Base-by-base conservation (phyloP, 73 alveolate genomes). In the Paramecium biaurelia region DNA sequence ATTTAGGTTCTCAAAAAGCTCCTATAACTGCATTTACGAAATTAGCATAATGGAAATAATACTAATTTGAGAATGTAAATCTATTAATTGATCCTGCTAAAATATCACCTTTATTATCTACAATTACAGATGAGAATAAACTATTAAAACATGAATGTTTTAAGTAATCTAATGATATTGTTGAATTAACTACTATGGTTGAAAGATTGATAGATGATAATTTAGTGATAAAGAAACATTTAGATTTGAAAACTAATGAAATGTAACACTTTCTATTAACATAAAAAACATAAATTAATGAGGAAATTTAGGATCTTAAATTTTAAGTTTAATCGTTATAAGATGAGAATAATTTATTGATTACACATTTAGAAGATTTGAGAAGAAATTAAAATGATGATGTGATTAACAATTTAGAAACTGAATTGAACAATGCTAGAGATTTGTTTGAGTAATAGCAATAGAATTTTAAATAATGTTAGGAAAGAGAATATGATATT, bases 161-260 rank as follows among this genome's bases (percentile, higher is more conserved):
- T n/a, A 79, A 79, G 43, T 47, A 14, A 79, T 38, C 90, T 10
- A 79, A 41, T 24, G 74, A 79, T 41, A 47, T 79, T 24, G 24
- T 41, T 38, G 45, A 32, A 79, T 79, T 79, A 43, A 47, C 90
- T 24, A 41, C 45, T 11, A 79, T 45, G 70, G 23, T 79, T 21
- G 90, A 79, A 24, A 79, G 56, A 47, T 42, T 79, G n/a, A 79
- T 79, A 7, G 76, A 79, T 79, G 74, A 79, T 7, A 79, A 79
- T 79, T 23, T 26, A 23, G 20, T 23, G 8, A 43, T 79, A 9
- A 43, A 43, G 8, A 79, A 79, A 12, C 90, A 79, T 11, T 43
- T 79, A 47, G 70, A 79, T 43, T 45, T 79, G 9, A 42, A 79
- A 30, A 30, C 47, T 28, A 30, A 30, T 30, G 90, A 79, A 23